These are phyloP conservation scores for Apiospora phragmitis DNA, from an alignment of 2,329 filamentous ascomycete species.

Conservation along the genomic window DNA sequence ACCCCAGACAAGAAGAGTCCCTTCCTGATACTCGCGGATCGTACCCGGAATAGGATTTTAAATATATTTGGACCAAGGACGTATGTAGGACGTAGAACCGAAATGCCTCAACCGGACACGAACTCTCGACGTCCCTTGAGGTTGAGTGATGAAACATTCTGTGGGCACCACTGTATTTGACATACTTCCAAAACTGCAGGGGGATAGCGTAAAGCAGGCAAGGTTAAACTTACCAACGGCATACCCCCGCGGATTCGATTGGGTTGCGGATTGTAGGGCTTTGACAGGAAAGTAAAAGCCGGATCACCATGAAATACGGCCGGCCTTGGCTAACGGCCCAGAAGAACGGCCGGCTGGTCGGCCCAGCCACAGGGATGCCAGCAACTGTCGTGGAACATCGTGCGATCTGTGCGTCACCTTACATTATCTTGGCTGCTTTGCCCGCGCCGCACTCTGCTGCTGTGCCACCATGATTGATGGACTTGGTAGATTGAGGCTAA, in stretches of 20 bases:
- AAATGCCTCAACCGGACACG: neutral
- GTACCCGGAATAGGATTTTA: neutral
- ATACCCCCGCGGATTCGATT: neutral
- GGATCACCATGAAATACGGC: neutral
- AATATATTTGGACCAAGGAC: neutral
- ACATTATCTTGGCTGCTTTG: neutral
- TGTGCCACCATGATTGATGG: neutral
- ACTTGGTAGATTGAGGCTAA: neutral
- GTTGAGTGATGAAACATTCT: neutral
- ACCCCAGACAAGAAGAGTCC: neutral
- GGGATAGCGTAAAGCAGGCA: neutral
- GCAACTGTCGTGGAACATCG: neutral
- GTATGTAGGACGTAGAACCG: neutral
- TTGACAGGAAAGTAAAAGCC: neutral
- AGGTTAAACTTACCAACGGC: neutral
- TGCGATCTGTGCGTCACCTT: constrained; percentile 4
- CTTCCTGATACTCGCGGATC: neutral
- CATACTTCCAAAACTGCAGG: neutral
- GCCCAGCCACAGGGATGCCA: neutral
- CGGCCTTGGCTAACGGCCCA: neutral
- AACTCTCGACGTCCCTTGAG: neutral
- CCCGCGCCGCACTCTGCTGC: neutral
- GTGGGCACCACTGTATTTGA: neutral
- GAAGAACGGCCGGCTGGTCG: neutral
- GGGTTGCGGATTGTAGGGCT: neutral